These are phyloP conservation scores for Alternaria rosae DNA, from an alignment of 2,329 filamentous ascomycete genomes.

Conservation along the genomic window DNA sequence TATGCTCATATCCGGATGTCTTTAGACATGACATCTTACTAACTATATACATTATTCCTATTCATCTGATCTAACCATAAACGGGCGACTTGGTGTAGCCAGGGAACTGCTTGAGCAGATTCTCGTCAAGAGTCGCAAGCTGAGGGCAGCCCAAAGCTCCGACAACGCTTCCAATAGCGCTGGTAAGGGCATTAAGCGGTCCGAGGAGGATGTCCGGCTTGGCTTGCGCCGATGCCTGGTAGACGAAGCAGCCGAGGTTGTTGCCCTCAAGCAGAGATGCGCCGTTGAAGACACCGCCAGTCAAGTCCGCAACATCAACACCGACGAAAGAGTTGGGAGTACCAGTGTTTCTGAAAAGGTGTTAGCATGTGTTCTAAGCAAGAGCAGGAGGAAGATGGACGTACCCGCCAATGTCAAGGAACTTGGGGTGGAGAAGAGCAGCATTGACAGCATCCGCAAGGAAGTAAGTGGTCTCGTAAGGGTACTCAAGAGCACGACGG, in stretches of 20 bases:
- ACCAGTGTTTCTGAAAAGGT: slow-evolving; percentile 25
- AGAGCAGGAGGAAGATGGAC: not conserved
- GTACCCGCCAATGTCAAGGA: slow-evolving; percentile 30
- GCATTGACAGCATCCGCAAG: slow-evolving; percentile 27
- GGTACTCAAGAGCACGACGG: slow-evolving; percentile 29
- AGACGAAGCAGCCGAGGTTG: slow-evolving; percentile 28
- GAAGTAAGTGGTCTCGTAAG: slow-evolving; percentile 32
- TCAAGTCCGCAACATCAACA: slow-evolving; percentile 24
- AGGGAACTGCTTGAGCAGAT: slow-evolving; percentile 26
- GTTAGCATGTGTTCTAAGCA: not conserved
- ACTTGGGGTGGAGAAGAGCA: slow-evolving; percentile 30
- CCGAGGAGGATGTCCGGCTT: slow-evolving; percentile 32
- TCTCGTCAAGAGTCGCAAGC: slow-evolving; percentile 21
- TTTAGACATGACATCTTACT: not conserved
- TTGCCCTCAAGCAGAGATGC: slow-evolving; percentile 25
- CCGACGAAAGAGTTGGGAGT: slow-evolving; percentile 32
- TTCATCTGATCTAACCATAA: slow-evolving; percentile 16
- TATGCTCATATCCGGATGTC: not conserved
- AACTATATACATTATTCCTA: not conserved
- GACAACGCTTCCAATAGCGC: slow-evolving; percentile 22
- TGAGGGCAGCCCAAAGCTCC: slow-evolving; percentile 26
- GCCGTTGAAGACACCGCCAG: slow-evolving; percentile 26
- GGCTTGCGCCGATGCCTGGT: slow-evolving; percentile 28
- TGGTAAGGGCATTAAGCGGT: slow-evolving; percentile 19
- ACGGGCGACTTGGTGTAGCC: slow-evolving; percentile 27